Evolutionary conservation across 2,329 filamentous ascomycete species (phyloP).

Genomic region (Alternaria panax): DNA sequence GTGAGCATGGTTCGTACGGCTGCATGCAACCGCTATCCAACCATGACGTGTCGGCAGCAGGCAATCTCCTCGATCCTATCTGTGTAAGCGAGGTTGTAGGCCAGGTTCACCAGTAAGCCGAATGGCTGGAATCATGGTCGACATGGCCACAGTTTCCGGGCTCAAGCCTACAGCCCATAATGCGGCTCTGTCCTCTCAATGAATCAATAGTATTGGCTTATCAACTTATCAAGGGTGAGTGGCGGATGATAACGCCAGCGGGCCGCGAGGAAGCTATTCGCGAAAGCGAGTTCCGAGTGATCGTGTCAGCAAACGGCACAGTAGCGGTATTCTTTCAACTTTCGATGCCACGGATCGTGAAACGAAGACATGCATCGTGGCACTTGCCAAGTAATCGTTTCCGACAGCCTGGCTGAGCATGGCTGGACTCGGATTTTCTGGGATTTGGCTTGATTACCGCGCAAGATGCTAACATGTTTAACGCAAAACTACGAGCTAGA

Average conservation of each 20-base stretch:
- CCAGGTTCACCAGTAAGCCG: neutral
- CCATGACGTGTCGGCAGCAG: neutral
- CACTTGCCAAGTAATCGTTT: neutral
- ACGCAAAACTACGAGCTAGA: neutral
- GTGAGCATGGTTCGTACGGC: neutral
- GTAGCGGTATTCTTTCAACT: neutral
- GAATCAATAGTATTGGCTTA: neutral
- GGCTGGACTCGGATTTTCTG: neutral
- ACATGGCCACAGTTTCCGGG: neutral
- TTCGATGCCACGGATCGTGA: neutral
- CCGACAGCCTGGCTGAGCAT: neutral
- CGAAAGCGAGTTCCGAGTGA: neutral
- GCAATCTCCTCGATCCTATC: neutral
- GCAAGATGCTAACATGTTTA: neutral
- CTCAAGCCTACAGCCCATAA: neutral
- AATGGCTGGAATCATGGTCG: too few relatives aligned
- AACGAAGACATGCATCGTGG: neutral
- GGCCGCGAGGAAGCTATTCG: neutral
- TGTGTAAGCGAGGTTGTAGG: neutral
- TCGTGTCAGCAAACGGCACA: neutral
- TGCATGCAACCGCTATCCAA: neutral
- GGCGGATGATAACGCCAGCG: neutral
- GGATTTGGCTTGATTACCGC: conserved; percentile 8
- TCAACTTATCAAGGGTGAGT: neutral
- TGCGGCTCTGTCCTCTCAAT: conserved; percentile 1